Conservation (phyloP, 75 land plant species). For the Sequoiadendron giganteum region DNA sequence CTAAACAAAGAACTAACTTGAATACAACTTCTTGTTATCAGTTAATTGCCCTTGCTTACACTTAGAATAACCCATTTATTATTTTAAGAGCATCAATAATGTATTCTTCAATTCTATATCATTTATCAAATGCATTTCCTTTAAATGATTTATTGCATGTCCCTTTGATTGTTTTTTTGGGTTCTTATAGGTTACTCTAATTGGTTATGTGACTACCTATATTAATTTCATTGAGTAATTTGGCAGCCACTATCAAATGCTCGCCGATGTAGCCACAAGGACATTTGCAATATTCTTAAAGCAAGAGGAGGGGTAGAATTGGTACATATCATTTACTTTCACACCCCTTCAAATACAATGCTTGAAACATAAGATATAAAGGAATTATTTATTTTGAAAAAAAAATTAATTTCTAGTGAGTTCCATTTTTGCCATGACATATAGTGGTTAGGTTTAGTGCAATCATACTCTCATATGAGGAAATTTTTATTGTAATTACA, state of each 20-base stretch:
- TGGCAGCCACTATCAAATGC: constrained; percentile 64
- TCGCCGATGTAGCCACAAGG: constrained; percentile 40
- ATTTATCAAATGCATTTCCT: not conserved
- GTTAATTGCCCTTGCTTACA: not conserved
- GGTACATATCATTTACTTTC: constrained; percentile 18
- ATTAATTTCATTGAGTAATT: not conserved
- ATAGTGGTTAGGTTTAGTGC: not conserved
- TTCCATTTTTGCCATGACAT: not conserved
- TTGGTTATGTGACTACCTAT: not conserved
- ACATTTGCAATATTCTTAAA: constrained; percentile 39
- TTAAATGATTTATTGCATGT: not conserved
- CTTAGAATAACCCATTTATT: not conserved
- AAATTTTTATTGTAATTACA: not conserved
- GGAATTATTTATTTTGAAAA: not conserved
- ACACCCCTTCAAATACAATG: not conserved
- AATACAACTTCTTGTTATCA: not conserved
- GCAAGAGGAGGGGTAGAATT: constrained; percentile 41
- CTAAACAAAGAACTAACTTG: not conserved
- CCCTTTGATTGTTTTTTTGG: not conserved
- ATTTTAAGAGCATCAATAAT: not conserved
- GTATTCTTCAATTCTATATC: not conserved
- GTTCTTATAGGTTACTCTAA: not conserved
- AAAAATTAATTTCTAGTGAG: not conserved
- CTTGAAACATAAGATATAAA: not conserved
- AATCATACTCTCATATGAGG: not conserved